These are phyloP conservation scores for Rhodotorula graminis DNA, from an alignment of 768 basidiomycete species.

Conservation along the genomic window DNA sequence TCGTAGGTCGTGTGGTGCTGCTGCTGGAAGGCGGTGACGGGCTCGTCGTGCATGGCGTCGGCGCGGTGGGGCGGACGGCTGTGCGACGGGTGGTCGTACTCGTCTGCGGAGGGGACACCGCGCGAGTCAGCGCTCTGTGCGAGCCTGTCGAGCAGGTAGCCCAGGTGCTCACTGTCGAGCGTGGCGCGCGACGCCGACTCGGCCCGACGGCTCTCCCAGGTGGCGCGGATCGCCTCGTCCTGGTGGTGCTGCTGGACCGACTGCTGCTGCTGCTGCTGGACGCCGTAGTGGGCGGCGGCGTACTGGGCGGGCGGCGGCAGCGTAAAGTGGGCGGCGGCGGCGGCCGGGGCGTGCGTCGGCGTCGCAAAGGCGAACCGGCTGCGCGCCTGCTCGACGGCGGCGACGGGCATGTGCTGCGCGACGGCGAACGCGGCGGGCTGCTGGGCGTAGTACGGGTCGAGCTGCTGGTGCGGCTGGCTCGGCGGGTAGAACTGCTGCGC, in stretches of 20 bases:
- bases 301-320: constrained; percentile 27
- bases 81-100: constrained; percentile 28
- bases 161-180: constrained; percentile 29
- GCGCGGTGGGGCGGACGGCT: constrained; percentile 13
- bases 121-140: constrained; percentile 23
- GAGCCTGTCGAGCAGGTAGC: constrained; percentile 27
- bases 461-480: constrained; percentile 2
- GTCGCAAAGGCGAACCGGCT: constrained; percentile 34
- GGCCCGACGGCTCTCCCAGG: constrained; percentile 16
- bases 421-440: background rate
- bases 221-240: constrained; percentile 22
- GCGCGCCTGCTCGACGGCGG: constrained; percentile 18
- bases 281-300: constrained; percentile 4
- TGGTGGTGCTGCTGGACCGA: background rate
- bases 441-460: background rate
- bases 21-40: background rate
- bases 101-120: background rate
- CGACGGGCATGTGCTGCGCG: background rate
- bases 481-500: constrained; percentile 4
- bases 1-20: constrained; percentile 32
- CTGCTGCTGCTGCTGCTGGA: background rate
- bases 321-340: constrained; percentile 12
- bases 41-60: constrained; percentile 8
- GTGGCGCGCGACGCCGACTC: constrained; percentile 32
- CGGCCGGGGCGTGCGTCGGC: constrained; percentile 1